A percentile compares a stretch with the other conserved stretches of the same genome.
These are phyloP conservation scores for Claviceps purpurea DNA, from an alignment of 2,329 filamentous ascomycete species.

Conservation along the genomic window DNA sequence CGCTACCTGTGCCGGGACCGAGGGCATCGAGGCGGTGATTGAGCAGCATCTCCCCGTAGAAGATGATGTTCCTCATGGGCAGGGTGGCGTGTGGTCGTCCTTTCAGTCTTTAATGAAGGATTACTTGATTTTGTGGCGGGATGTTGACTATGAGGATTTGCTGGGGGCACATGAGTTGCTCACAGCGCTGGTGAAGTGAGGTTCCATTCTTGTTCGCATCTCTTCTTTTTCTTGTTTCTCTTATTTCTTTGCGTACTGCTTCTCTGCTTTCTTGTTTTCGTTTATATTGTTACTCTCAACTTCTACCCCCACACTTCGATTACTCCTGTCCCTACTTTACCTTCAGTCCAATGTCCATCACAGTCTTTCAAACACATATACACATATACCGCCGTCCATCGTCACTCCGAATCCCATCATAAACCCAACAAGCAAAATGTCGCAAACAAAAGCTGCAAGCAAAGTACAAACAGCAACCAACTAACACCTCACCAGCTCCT, in stretches of 20 bases:
- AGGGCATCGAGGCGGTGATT: conserved; percentile 49
- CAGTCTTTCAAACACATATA: too few relatives aligned
- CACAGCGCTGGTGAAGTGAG: conserved; percentile 61
- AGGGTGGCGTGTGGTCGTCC: conserved; percentile 57
- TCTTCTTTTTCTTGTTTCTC: not conserved
- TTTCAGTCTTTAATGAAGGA: conserved; percentile 70
- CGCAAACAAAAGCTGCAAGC: too few relatives aligned
- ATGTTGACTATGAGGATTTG: conserved; percentile 64
- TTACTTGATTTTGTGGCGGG: conserved; percentile 69
- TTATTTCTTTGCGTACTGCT: too few relatives aligned
- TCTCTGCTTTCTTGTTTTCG: not conserved
- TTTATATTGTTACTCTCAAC: not conserved
- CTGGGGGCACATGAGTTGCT: conserved; percentile 63
- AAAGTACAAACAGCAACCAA: not conserved
- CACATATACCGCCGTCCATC: too few relatives aligned
- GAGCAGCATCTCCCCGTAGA: conserved; percentile 51
- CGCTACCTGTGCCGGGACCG: conserved; percentile 33
- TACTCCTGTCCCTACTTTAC: too few relatives aligned
- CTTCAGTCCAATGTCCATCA: too few relatives aligned
- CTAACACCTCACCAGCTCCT: conserved; percentile 43
- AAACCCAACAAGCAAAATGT: too few relatives aligned
- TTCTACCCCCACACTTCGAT: not conserved
- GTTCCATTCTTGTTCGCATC: conserved; percentile 12
- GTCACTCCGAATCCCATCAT: too few relatives aligned
- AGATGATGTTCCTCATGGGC: conserved; percentile 48